phyloP scores from a whole-genome alignment of 2,329 filamentous ascomycete genomes.

The Apiospora pterosperma region DNA sequence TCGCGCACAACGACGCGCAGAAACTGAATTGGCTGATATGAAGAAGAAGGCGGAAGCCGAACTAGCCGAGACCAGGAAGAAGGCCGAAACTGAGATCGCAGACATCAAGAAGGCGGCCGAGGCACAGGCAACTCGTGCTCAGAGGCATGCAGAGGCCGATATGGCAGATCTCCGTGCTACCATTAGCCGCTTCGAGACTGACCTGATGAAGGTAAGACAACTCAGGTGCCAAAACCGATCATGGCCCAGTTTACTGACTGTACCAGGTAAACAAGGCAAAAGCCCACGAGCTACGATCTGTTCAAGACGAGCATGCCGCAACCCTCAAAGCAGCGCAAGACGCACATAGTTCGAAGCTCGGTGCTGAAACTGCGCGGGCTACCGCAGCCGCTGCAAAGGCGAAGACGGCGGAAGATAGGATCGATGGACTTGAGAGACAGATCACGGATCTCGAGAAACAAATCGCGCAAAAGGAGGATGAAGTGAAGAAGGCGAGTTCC shows the following conservation, averaged over 20 bases:
- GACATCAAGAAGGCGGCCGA: constrained; percentile 44
- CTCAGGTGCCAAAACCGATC: neutral
- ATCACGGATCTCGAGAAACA: constrained; percentile 31
- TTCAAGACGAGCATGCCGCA: constrained; percentile 40
- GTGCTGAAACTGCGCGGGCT: constrained; percentile 13
- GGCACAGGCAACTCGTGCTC: constrained; percentile 25
- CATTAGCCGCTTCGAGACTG: constrained; percentile 58
- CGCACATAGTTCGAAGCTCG: constrained; percentile 41
- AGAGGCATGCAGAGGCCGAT: constrained; percentile 26
- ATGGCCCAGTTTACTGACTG: constrained; percentile 14
- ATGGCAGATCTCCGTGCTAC: constrained; percentile 29
- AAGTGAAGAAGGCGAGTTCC: neutral
- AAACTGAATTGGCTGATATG: constrained; percentile 23
- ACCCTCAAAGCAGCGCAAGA: constrained; percentile 44
- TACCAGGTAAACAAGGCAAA: constrained; percentile 57
- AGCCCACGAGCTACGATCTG: constrained; percentile 55
- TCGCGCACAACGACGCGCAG: constrained; percentile 25
- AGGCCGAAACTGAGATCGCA: constrained; percentile 31
- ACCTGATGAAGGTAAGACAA: constrained; percentile 52
- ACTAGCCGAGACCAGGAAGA: constrained; percentile 23
- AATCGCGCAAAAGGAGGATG: neutral
- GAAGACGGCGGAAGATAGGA: constrained; percentile 43
- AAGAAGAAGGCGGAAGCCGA: neutral
- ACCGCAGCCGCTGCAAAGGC: constrained; percentile 16
- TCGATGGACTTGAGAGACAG: constrained; percentile 47